Percentiles rank a stretch among this genome's conserved stretches.
Evolutionary conservation across 805 yeast genomes (phyloP).

Genomic region (Kodamaea fukazawae): DNA sequence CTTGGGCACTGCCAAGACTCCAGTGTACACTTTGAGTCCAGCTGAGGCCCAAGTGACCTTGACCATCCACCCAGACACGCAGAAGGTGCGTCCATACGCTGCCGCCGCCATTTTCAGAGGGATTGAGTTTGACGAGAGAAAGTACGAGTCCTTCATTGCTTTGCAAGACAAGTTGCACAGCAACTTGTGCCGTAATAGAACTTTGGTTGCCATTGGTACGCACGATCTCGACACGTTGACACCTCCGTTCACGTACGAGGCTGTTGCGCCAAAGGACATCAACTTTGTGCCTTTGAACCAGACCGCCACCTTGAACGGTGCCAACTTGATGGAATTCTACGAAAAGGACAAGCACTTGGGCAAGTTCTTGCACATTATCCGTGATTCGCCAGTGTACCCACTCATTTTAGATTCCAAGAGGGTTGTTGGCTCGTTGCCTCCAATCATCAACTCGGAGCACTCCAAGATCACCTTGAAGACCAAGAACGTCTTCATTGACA

Average conservation of each 20-base stretch:
- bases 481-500: slow-evolving; percentile 84
- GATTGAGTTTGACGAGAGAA: slow-evolving; percentile 74
- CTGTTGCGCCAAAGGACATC: slow-evolving; percentile 72
- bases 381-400: slow-evolving; percentile 86
- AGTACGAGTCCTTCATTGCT: slow-evolving; percentile 91
- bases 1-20: slow-evolving; percentile 65
- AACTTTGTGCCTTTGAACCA: slow-evolving; percentile 76
- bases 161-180: slow-evolving; percentile 95
- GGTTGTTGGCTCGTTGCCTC: slow-evolving; percentile 89
- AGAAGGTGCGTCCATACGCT: slow-evolving; percentile 82
- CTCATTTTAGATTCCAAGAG: slow-evolving; percentile 77
- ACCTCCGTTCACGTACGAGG: slow-evolving; percentile 87
- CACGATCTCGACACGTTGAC: slow-evolving; percentile 83
- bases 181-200: slow-evolving; percentile 94
- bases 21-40: slow-evolving; percentile 62
- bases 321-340: slow-evolving; percentile 81
- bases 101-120: slow-evolving; percentile 92
- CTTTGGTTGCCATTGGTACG: slow-evolving; percentile 97
- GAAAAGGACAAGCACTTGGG: slow-evolving; percentile 88
- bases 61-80: slow-evolving; percentile 73
- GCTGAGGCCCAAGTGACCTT: slow-evolving; percentile 60
- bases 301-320: slow-evolving; percentile 66
- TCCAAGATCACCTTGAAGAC: slow-evolving; percentile 86
- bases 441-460: slow-evolving; percentile 89
- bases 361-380: slow-evolving; percentile 82